These are phyloP conservation scores for Cutaneotrichosporon cutaneum DNA, from an alignment of 1,284 basidiomycete species.

Conservation along the genomic window DNA sequence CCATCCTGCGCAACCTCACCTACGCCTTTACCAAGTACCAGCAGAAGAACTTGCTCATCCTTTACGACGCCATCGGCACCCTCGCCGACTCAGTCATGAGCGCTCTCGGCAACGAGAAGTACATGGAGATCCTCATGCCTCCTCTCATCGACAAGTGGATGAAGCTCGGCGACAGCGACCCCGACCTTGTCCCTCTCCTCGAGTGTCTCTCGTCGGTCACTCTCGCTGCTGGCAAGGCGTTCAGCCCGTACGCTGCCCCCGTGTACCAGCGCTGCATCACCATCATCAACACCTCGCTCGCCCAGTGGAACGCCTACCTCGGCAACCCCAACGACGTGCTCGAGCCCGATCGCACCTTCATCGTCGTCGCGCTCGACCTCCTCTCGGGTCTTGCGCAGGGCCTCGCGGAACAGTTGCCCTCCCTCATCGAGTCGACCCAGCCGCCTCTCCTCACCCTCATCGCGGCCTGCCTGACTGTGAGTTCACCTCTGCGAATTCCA, in stretches of 20 bases:
- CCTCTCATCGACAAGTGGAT: slow-evolving; percentile 88
- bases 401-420: slow-evolving; percentile 72
- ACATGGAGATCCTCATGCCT: slow-evolving; percentile 95
- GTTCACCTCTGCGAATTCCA: slow-evolving; percentile 20
- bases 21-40: slow-evolving; percentile 98
- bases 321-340: slow-evolving; percentile 72
- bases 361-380: slow-evolving; percentile 93
- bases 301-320: slow-evolving; percentile 66
- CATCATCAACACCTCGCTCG: slow-evolving; percentile 77
- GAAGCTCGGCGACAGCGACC: slow-evolving; percentile 82
- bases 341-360: slow-evolving; percentile 91
- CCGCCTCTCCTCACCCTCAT: slow-evolving; percentile 77
- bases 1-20: slow-evolving; percentile 90
- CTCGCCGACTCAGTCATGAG: slow-evolving; percentile 92
- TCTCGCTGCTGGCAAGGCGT: slow-evolving; percentile 91
- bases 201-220: slow-evolving; percentile 98
- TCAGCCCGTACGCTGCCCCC: slow-evolving; percentile 82
- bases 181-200: slow-evolving; percentile 88
- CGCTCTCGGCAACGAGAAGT: slow-evolving; percentile 78
- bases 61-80: slow-evolving; percentile 97
- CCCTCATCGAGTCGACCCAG: slow-evolving; percentile 65
- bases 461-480: slow-evolving; percentile 73
- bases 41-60: slow-evolving; percentile 97
- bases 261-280: slow-evolving; percentile 89
- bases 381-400: slow-evolving; percentile 95